These are phyloP conservation scores for Leccinum disarticulatum DNA, from an alignment of 768 basidiomycete species.

Conservation along the genomic window DNA sequence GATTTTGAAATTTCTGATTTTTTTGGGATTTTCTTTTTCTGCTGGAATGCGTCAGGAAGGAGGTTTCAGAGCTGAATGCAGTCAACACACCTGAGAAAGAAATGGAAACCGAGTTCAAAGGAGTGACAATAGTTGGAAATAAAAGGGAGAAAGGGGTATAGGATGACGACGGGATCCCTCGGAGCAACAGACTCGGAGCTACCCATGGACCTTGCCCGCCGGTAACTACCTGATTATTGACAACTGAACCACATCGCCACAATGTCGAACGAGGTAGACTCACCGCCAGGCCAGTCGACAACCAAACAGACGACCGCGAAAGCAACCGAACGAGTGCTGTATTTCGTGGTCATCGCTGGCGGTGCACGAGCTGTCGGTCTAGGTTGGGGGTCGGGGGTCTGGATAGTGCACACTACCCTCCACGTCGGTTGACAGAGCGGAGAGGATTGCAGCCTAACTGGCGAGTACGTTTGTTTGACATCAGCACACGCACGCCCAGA, in stretches of 20 bases:
- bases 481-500: too few species aligned
- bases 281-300: not conserved
- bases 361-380: too few species aligned
- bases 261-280: not conserved
- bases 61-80: too few species aligned
- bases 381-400: too few species aligned
- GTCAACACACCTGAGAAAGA: not conserved
- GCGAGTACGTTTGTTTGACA: too few species aligned
- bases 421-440: too few species aligned
- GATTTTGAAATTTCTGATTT: constrained; percentile 2
- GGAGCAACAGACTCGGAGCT: not conserved
- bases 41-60: not conserved
- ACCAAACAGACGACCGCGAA: not conserved
- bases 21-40: constrained; percentile 1
- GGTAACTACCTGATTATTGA: not conserved
- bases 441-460: too few species aligned
- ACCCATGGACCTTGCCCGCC: not conserved
- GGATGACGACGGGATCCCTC: constrained; percentile 1
- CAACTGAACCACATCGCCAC: not conserved
- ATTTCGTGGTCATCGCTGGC: too few species aligned
- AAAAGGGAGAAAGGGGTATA: constrained; percentile 11
- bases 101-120: not conserved
- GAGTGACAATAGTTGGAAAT: not conserved
- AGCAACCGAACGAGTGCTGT: too few species aligned
- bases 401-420: not conserved